A percentile compares a stretch with the other conserved stretches of the same genome.
Evolutionary conservation across 1,139 yeast species (phyloP).

Genomic region (Magnusiomyces tetraspermus): DNA sequence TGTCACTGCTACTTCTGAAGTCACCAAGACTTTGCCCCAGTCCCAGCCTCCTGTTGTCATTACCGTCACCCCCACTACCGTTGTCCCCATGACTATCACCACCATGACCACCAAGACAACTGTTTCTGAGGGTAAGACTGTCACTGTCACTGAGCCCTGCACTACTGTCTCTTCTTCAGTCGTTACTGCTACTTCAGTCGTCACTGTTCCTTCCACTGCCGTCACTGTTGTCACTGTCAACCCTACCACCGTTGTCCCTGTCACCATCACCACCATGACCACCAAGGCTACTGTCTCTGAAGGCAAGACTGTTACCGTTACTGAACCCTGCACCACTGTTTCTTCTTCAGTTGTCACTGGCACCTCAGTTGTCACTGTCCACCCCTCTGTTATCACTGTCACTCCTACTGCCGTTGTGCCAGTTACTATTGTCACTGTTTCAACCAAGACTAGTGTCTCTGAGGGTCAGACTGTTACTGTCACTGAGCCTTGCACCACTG

Average conservation of each 20-base stretch:
- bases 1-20: not conserved
- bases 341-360: too few relatives aligned
- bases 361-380: not conserved
- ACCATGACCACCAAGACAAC: constrained; percentile 11
- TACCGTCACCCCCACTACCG: not conserved
- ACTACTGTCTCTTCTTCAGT: constrained; percentile 9
- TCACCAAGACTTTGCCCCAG: too few relatives aligned
- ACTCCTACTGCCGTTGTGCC: constrained; percentile 5
- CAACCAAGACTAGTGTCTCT: not conserved
- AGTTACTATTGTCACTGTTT: not conserved
- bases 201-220: not conserved
- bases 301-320: not conserved
- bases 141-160: too few relatives aligned
- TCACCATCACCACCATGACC: not conserved
- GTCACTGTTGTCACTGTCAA: not conserved
- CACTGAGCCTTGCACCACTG: constrained; percentile 12
- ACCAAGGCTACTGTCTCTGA: not conserved
- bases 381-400: constrained; percentile 7
- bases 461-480: constrained; percentile 9
- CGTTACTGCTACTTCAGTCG: constrained; percentile 3
- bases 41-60: not conserved
- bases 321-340: not conserved
- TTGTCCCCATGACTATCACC: constrained; percentile 6
- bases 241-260: constrained; percentile 5
- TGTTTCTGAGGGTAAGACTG: constrained; percentile 4